Evolutionary conservation across 352 stramenopile genomes (phyloP).

Genomic region (Phytophthora ramorum): DNA sequence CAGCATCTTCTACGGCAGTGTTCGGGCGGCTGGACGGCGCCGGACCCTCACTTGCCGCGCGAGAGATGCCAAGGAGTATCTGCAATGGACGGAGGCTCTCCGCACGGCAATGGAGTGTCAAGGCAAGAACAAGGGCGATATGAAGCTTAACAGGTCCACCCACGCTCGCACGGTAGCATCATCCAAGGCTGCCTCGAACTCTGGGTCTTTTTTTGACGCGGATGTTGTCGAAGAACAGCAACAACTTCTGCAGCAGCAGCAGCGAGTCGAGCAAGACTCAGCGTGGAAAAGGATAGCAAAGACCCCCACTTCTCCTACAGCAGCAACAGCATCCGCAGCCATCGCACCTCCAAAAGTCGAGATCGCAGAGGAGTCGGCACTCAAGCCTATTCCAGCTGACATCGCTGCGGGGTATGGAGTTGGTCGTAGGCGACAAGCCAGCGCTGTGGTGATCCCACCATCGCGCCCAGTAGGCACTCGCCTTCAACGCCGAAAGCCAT

Average conservation of each 20-base stretch:
- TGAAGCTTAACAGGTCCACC: slow-evolving; percentile 18
- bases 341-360: slow-evolving; percentile 20
- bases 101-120: slow-evolving; percentile 23
- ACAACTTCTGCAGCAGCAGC: slow-evolving; percentile 27
- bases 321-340: slow-evolving; percentile 16
- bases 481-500: slow-evolving; percentile 30
- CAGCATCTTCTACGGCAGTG: slow-evolving; percentile 32
- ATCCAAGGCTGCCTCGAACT: slow-evolving; percentile 31
- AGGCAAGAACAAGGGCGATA: slow-evolving; percentile 17
- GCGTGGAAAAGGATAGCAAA: slow-evolving; percentile 9
- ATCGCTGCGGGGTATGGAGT: slow-evolving; percentile 30
- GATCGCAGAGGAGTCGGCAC: slow-evolving; percentile 28
- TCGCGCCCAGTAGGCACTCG: slow-evolving; percentile 11
- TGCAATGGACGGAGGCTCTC: slow-evolving; percentile 40
- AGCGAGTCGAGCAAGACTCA: slow-evolving; percentile 26
- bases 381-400: slow-evolving; percentile 32
- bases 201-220: slow-evolving; percentile 20
- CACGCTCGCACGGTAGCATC: slow-evolving; percentile 22
- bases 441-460: slow-evolving; percentile 7
- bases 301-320: slow-evolving; percentile 25
- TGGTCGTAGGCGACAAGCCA: slow-evolving; percentile 17
- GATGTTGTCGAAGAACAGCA: slow-evolving; percentile 25
- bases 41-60: slow-evolving; percentile 34
- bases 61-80: slow-evolving; percentile 38
- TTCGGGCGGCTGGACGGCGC: slow-evolving; percentile 16